Percentiles rank a stretch among this genome's conserved stretches.
These are phyloP conservation scores for Saururus chinensis DNA, from an alignment of 164 flowering plant species.

Conservation along the genomic window DNA sequence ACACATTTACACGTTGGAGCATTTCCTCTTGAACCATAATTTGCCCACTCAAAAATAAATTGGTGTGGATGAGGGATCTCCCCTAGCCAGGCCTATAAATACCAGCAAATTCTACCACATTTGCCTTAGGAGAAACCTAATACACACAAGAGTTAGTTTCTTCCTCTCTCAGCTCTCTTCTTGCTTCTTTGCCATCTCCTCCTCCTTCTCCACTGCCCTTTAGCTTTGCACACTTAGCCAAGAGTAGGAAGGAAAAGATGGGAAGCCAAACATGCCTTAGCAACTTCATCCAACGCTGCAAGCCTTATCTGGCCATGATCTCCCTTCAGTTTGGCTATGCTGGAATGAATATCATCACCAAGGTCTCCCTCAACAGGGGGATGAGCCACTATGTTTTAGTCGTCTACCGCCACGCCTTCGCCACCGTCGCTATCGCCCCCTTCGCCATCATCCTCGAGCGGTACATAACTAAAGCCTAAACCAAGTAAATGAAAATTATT, in stretches of 20 bases:
- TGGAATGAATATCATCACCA: conserved; percentile 21
- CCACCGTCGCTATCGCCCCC: conserved; percentile 17
- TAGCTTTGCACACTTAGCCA: too few species aligned
- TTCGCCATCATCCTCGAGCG: conserved; percentile 24
- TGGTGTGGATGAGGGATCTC: neutral
- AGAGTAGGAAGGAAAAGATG: neutral
- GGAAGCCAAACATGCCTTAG: conserved; percentile 12
- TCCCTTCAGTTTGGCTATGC: conserved; percentile 23
- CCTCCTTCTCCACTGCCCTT: neutral
- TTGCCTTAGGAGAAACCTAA: conserved; percentile 6
- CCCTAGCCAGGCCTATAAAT: conserved; percentile 2
- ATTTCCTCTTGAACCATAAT: neutral
- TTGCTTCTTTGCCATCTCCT: neutral
- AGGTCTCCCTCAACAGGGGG: conserved; percentile 20
- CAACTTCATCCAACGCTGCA: conserved; percentile 7
- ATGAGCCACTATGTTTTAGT: conserved; percentile 24
- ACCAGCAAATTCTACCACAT: neutral
- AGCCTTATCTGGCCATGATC: conserved; percentile 18
- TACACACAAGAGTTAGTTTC: conserved; percentile 1
- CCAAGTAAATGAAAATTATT: too few species aligned
- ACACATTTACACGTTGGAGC: conserved; percentile 3
- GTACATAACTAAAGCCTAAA: neutral
- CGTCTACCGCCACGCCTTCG: conserved; percentile 26
- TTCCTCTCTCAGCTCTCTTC: conserved; percentile 3
- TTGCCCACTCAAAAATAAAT: neutral